Evolutionary conservation across 768 basidiomycete genomes (phyloP), one percentile per base, ranked within the genome.

Genomic region (Tylopilus felleus): DNA sequence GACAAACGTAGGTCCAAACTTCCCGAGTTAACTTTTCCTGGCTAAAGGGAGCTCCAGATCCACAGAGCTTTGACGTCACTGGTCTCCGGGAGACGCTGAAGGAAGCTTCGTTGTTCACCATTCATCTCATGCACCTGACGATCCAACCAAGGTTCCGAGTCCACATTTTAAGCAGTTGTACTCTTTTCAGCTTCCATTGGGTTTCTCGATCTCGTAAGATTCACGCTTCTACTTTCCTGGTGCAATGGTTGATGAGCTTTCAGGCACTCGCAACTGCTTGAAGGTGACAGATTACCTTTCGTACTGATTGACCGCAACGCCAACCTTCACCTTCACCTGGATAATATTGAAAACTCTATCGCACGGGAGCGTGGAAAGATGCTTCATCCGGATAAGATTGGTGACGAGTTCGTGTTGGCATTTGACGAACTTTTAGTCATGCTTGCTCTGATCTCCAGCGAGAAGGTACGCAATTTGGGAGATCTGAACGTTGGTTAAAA

Each of bases 341-440:
- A 81, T 8, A 57, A 31, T 13, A 66, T 83, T 3, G 68, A 71
- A 9, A 55, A 60, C 33, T 73, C 77, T 1, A 60, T 81, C 8
- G 51, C 58, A 7, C 60, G 61, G 19, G 64, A 66, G 8, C 50
- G 53, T 8, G 67, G 72, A 41, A 75, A 75, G 51, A 44, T 50
- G 8, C 59, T 83, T 16, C 68, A 73, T 53, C 72, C 71, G 13
- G 75, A 77, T 46, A 81, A 78, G 57, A 71, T 82, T 21, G 81
- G 79, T 0, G 67, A 75, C 22, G 68, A 76, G 10, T 70, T 74
- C 44, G 39, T 80, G 12, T 50, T 83, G 14, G 73, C 82, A 0
- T 82, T 75, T 51, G 81, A 84, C 47, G 83, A 84, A 59, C 66
- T 70, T 4, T 77, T 74, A 55, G 72, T 77, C 3, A 73, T 80